Conservation (phyloP, 345 rosid species). For the Syzygium aqueum region DNA sequence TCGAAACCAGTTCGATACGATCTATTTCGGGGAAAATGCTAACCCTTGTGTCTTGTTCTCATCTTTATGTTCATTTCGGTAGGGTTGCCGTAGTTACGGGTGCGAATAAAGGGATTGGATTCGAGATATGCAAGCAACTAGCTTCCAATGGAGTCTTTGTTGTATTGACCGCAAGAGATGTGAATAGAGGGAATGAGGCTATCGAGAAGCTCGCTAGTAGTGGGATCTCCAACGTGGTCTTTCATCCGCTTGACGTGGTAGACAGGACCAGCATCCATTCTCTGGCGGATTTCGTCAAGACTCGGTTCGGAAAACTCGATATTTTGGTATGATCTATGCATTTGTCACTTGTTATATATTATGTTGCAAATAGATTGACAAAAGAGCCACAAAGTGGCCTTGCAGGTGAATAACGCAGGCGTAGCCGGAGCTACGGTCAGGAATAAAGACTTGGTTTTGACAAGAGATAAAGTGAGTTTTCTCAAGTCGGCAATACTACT, state of each 20-base stretch:
- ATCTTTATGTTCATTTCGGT: background rate
- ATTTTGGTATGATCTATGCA: background rate
- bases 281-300: background rate
- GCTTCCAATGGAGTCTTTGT: slow-evolving; percentile 2
- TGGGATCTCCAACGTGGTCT: slow-evolving; percentile 1
- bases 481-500: background rate
- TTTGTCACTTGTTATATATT: too few relatives aligned
- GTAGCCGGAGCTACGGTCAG: background rate
- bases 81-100: slow-evolving; percentile 14
- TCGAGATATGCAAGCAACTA: slow-evolving; percentile 6
- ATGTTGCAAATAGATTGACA: too few relatives aligned
- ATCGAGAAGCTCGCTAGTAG: background rate
- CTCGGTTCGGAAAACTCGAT: background rate
- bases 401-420: background rate
- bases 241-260: slow-evolving; percentile 2
- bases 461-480: too few relatives aligned
- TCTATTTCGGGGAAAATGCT: too few relatives aligned
- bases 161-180: slow-evolving; percentile 11
- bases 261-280: background rate
- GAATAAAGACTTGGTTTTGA: too few relatives aligned
- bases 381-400: too few relatives aligned
- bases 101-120: slow-evolving; percentile 13
- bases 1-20: too few relatives aligned
- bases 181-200: slow-evolving; percentile 1
- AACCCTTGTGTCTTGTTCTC: too few relatives aligned